phyloP scores from a whole-genome alignment of 345 rosid species.

The Lagerstroemia speciosa region DNA sequence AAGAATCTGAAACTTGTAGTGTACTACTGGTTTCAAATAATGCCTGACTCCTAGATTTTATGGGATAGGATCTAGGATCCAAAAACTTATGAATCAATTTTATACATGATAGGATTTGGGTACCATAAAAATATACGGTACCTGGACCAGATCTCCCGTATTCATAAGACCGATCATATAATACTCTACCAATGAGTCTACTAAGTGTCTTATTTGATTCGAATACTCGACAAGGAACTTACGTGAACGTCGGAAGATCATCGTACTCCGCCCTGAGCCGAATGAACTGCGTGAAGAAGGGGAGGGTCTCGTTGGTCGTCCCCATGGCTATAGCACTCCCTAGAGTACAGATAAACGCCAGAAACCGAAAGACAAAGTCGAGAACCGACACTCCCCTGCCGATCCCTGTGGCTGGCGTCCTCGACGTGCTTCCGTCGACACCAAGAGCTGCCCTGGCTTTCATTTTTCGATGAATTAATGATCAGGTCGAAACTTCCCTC shows the following conservation, averaged over 20 bases:
- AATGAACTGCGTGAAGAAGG: constrained; percentile 26
- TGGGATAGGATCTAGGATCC: too few relatives aligned
- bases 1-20: too few relatives aligned
- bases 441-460: constrained; percentile 1
- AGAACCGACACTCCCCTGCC: constrained; percentile 5
- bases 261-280: constrained; percentile 38
- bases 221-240: not conserved
- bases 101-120: too few relatives aligned
- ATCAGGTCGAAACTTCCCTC: not conserved
- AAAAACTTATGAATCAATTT: too few relatives aligned
- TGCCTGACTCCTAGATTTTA: too few relatives aligned
- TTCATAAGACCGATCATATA: not conserved
- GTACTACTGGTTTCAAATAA: too few relatives aligned
- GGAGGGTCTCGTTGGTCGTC: constrained; percentile 7
- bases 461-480: constrained; percentile 1
- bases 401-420: not conserved
- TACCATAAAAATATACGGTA: too few relatives aligned
- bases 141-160: too few relatives aligned
- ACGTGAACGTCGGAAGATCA: constrained; percentile 48
- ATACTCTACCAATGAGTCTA: not conserved
- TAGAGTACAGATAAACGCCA: not conserved
- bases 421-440: not conserved
- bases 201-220: too few relatives aligned
- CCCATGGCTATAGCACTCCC: constrained; percentile 5
- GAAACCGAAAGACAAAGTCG: constrained; percentile 2